Base-by-base conservation (phyloP, 2,329 filamentous ascomycete genomes). In the Hymenoscyphus fructigenus region DNA sequence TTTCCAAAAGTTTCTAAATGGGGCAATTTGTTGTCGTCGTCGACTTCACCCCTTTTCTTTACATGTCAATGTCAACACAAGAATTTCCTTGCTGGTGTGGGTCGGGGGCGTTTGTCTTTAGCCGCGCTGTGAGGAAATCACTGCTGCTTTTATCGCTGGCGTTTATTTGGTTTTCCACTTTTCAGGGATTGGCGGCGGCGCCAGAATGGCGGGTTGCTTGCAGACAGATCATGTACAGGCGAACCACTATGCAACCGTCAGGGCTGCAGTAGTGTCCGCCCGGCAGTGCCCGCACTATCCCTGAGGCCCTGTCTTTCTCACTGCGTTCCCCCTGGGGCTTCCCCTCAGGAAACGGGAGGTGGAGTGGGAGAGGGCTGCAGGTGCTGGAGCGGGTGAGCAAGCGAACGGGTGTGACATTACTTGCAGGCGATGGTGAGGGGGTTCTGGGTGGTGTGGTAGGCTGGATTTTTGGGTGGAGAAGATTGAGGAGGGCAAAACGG, bases 1-100 rank as follows among this genome's bases (percentile, higher is more conserved):
- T 50, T 29, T 61, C 59, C 47, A 60, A 65, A 56, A 65, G 64
- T 72, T 72, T 69, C 63, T 64, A 28, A 66, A 68, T 67, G n/a
- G 62, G 68, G 69, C 59, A 70, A 47, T 70, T 59, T 70, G 63
- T 70, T 71, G 69, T 70, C 67, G 66, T 68, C 66, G 69, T 67
- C 70, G 67, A 60, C 17, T 26, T 36, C n/a, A 32, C 62, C 64
- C 59, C 56, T 57, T 68, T 68, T 61, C 53, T 57, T 60, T 64
- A 20, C 26, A 14, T 23, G 59, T 47, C 59, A 38, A 14, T 23
- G 59, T 47, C 59, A 38, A 41, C 15, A 53, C 23, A 58, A 17
- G 32, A 23, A 57, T 61, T 32, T 29, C 60, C 20, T 57, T 36
- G 23, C 47, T 20, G 28, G 59, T 60, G 38, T 38, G 26, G 38